These are phyloP conservation scores for Carex pumila DNA, from an alignment of 176 grass and related monocot genomes.

Conservation along the genomic window DNA sequence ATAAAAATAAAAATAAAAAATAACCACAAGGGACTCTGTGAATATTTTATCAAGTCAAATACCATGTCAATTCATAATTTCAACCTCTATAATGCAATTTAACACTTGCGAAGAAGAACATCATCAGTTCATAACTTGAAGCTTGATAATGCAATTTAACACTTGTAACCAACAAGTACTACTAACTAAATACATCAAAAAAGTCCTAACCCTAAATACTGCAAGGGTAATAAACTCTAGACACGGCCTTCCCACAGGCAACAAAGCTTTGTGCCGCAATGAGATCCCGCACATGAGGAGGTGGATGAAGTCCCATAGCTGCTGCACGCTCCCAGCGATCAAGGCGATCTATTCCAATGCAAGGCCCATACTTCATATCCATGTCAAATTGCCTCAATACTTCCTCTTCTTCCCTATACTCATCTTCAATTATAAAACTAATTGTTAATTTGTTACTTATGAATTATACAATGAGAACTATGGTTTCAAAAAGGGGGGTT, in stretches of 20 bases:
- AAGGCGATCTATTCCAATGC: neutral
- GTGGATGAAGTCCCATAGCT: slow-evolving; percentile 9
- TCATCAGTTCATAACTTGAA: neutral
- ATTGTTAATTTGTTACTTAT: neutral
- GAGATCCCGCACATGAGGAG: neutral
- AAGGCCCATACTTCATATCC: slow-evolving; percentile 20
- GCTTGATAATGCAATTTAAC: neutral
- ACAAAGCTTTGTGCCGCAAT: neutral
- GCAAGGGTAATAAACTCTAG: neutral
- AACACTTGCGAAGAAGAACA: neutral
- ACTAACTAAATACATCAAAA: neutral
- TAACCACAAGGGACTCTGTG: too few relatives aligned
- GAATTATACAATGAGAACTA: neutral
- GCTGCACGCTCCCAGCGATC: slow-evolving; percentile 8
- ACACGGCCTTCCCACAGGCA: slow-evolving; percentile 26
- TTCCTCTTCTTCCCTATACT: slow-evolving; percentile 9
- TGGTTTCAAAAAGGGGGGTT: neutral
- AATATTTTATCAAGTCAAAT: too few relatives aligned
- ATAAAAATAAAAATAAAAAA: too few relatives aligned
- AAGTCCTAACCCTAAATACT: neutral
- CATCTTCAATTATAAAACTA: neutral
- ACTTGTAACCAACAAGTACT: neutral
- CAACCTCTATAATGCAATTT: neutral
- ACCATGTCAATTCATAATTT: too few relatives aligned
- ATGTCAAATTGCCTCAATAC: slow-evolving; percentile 11